Evolutionary conservation across 768 basidiomycete genomes (phyloP).

Genomic region (Plicaturopsis crispa): DNA sequence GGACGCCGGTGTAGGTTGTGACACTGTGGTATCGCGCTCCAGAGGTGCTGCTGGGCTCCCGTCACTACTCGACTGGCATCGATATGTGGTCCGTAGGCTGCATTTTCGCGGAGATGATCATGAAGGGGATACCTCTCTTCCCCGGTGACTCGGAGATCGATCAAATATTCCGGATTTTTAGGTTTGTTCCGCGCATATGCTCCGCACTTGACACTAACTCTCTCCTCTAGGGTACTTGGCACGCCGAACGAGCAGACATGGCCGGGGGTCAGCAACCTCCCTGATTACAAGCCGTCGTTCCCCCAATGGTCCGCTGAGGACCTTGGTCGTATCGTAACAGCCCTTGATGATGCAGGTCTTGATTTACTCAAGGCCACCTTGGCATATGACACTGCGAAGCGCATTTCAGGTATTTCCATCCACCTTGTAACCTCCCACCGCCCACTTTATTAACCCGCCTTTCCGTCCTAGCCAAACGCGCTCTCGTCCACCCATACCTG

Average conservation of each 20-base stretch:
- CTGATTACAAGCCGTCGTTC: constrained; percentile 96
- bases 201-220: background rate
- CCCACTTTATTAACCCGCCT: background rate
- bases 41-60: constrained; percentile 90
- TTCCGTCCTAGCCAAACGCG: constrained; percentile 44
- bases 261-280: constrained; percentile 83
- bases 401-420: constrained; percentile 83
- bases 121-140: constrained; percentile 83
- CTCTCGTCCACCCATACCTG: constrained; percentile 41
- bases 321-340: constrained; percentile 54
- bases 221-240: constrained; percentile 69
- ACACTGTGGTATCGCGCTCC: constrained; percentile 99
- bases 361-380: constrained; percentile 17
- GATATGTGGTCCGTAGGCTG: constrained; percentile 99
- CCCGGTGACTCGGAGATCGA: constrained; percentile 99
- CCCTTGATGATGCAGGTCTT: constrained; percentile 26
- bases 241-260: constrained; percentile 88
- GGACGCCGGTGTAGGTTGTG: constrained; percentile 64
- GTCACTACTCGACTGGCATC: constrained; percentile 95
- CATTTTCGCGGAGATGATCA: constrained; percentile 98
- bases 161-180: constrained; percentile 99
- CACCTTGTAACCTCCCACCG: too few species aligned
- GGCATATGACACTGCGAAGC: constrained; percentile 83
- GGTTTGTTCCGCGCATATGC: constrained; percentile 35
- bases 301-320: constrained; percentile 89